Conservation (phyloP, 164 flowering plant species). For the Vitis riparia region DNA sequence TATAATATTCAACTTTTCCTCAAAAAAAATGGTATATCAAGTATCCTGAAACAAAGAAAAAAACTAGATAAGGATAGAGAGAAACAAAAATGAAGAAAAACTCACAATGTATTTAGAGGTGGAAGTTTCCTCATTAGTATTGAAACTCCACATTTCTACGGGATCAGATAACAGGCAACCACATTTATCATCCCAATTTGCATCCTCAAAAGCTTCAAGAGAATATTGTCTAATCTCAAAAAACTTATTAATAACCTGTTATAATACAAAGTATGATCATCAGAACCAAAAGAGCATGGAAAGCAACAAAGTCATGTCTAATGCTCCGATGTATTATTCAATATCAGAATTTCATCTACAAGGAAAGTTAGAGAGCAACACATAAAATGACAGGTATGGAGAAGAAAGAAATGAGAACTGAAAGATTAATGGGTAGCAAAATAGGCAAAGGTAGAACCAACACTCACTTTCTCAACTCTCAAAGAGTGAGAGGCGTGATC, state of each 20-base stretch:
- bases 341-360: too few species aligned
- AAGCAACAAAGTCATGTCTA: background rate
- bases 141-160: slow-evolving; percentile 72
- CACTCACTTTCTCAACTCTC: too few species aligned
- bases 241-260: slow-evolving; percentile 75
- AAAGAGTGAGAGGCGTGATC: too few species aligned
- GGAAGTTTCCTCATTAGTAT: slow-evolving; percentile 46
- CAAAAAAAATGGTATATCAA: background rate
- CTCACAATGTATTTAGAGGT: slow-evolving; percentile 77
- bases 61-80: background rate
- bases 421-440: too few species aligned
- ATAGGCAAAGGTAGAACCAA: too few species aligned
- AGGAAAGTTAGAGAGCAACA: too few species aligned
- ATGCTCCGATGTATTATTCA: too few species aligned
- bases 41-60: background rate
- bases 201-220: slow-evolving; percentile 32
- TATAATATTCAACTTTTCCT: background rate
- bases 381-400: too few species aligned
- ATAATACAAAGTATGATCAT: background rate
- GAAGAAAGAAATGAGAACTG: background rate
- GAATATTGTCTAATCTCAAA: slow-evolving; percentile 61
- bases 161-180: slow-evolving; percentile 59
- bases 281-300: background rate
- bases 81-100: slow-evolving; percentile 6
- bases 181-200: slow-evolving; percentile 62